Conservation (phyloP, 2,329 filamentous ascomycete species). For the Chrysoporthe cubensis region DNA sequence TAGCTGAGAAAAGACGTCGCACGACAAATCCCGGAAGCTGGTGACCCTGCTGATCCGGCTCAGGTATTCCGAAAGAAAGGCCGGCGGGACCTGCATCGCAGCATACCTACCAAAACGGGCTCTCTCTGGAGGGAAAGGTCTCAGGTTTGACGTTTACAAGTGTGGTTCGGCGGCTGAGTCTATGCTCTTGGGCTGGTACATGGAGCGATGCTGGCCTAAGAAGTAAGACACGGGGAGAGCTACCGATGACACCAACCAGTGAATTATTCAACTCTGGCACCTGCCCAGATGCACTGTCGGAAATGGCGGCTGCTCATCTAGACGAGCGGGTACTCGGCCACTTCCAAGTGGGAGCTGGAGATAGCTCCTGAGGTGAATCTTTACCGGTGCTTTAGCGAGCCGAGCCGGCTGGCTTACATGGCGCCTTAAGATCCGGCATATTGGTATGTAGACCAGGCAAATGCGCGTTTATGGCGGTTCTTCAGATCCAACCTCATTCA, state of each 20-base stretch:
- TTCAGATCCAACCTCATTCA: background rate
- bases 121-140: no score
- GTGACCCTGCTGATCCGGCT: no score
- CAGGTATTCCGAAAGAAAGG: no score
- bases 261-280: background rate
- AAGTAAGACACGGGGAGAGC: background rate
- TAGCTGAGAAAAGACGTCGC: no score
- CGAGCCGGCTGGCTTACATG: background rate
- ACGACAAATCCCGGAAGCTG: no score
- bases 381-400: no score
- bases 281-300: background rate
- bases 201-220: no score
- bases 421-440: background rate
- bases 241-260: background rate
- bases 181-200: no score
- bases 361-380: background rate
- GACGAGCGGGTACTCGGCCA: background rate
- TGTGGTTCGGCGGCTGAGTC: no score
- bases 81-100: no score
- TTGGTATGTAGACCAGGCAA: background rate
- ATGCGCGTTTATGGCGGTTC: background rate
- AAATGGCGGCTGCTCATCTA: background rate
- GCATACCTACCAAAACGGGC: no score
- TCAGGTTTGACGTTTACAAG: no score
- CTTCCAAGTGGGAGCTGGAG: background rate